A percentile compares a stretch with the other conserved stretches of the same genome.
Evolutionary conservation across 306 rosid genomes (phyloP).

Genomic region (Dicorynia guianensis): DNA sequence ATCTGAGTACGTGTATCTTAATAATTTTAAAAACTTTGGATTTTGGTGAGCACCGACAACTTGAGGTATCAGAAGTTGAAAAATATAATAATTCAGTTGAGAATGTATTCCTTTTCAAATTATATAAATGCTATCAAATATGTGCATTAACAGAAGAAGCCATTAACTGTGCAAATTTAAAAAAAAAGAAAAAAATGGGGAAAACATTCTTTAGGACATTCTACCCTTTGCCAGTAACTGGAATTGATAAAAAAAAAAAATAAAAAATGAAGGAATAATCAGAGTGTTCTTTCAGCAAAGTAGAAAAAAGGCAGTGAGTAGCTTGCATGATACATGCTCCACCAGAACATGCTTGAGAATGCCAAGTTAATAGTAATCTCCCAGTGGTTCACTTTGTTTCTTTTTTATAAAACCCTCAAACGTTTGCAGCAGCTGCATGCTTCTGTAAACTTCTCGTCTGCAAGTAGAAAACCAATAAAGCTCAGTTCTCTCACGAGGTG

Average conservation of each 20-base stretch:
- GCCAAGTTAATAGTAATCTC: background rate
- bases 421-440: background rate
- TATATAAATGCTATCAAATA: background rate
- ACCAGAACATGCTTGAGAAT: slow-evolving; percentile 3
- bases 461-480: too few relatives aligned
- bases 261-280: slow-evolving; percentile 5
- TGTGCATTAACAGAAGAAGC: slow-evolving; percentile 16
- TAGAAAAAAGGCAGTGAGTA: background rate
- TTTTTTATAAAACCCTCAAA: background rate
- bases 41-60: slow-evolving; percentile 58
- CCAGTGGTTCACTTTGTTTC: background rate
- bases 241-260: slow-evolving; percentile 31
- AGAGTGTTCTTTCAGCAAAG: slow-evolving; percentile 1
- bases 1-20: slow-evolving; percentile 13
- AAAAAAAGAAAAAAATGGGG: background rate
- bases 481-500: too few relatives aligned
- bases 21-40: slow-evolving; percentile 4
- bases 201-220: slow-evolving; percentile 46
- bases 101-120: background rate
- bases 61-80: slow-evolving; percentile 16
- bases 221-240: slow-evolving; percentile 29
- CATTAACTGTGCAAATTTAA: slow-evolving; percentile 6
- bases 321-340: background rate
- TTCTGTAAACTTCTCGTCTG: too few relatives aligned
- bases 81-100: slow-evolving; percentile 18